Base-by-base conservation (phyloP, 2,329 filamentous ascomycete genomes). In the Juglanconis juglandina region DNA sequence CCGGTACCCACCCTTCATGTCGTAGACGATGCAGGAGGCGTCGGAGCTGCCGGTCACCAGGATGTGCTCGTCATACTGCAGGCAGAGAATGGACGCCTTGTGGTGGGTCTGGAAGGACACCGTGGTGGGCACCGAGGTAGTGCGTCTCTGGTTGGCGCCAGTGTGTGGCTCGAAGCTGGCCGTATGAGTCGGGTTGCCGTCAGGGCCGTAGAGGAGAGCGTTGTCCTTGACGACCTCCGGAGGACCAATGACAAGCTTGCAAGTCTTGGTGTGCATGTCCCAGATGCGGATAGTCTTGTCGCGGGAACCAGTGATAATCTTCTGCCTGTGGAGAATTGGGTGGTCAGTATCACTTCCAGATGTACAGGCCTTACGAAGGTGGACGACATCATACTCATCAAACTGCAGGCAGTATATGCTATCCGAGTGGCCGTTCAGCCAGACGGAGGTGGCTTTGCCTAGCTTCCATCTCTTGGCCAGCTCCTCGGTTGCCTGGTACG, bases 351-450 rank as follows among this genome's bases (percentile, higher is more conserved):
- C n/a, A 52, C 3, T 7, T 24, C 7, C n/a, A 17, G 4, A 11
- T 41, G 8, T 33, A 14, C 4, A 33, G 10, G 47, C 11, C 24
- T 8, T 32, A 49, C 37, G 5, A 17, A 53, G 14, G 10, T 30
- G 34, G 6, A 10, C 42, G 6, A n/a, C 11, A 30, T 79, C 88
- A 68, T 83, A 92, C 88, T 98, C 94, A 73, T 99, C 95, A 72
- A 98, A 99, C 71, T 99, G 95, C 59, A 96, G 85, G 74, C 95
- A 99, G 77, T 99, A 99, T 60, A 99, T 96, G 66, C 92, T 97
- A 73, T 99, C 95, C 33, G 88, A 87, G 72, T 99, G 95, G 2
- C 95, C 95, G 68, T 95, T 92, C 30, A 99, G 82, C 73, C 97
- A 98, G 59, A 96, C 87, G 0, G 92, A 88, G 50, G 86, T 88